Evolutionary conservation across 345 rosid genomes (phyloP).

Genomic region (Moricandia arvensis): DNA sequence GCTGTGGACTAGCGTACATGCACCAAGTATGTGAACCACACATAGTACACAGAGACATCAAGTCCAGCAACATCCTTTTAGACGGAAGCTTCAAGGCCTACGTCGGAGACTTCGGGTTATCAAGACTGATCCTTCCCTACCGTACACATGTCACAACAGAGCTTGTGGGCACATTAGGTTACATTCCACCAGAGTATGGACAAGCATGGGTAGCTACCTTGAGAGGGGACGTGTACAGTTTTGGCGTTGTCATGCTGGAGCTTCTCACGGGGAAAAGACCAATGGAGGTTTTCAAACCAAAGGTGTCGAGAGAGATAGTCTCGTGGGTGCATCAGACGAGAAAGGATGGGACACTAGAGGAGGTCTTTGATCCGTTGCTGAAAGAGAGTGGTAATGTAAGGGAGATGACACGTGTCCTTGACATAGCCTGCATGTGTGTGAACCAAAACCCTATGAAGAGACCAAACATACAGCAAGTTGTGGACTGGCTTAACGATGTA

Average conservation of each 20-base stretch:
- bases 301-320: constrained; percentile 56
- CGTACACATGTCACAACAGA: constrained; percentile 64
- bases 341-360: constrained; percentile 45
- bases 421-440: constrained; percentile 61
- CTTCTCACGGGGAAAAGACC: constrained; percentile 58
- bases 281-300: constrained; percentile 56
- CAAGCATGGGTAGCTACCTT: constrained; percentile 65
- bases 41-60: constrained; percentile 63
- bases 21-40: constrained; percentile 64
- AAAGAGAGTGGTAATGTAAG: constrained; percentile 42
- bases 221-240: constrained; percentile 67
- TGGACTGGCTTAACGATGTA: constrained; percentile 44
- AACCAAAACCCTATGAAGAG: constrained; percentile 57
- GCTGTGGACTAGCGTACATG: constrained; percentile 59
- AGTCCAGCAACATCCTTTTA: constrained; percentile 63
- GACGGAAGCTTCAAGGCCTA: constrained; percentile 56
- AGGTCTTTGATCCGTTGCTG: constrained; percentile 48
- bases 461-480: constrained; percentile 57
- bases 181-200: constrained; percentile 65
- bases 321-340: constrained; percentile 51
- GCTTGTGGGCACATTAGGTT: constrained; percentile 63
- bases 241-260: constrained; percentile 64
- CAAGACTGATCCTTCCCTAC: constrained; percentile 56
- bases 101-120: constrained; percentile 59
- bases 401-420: constrained; percentile 57